phyloP scores from a whole-genome alignment of 2,329 filamentous ascomycete genomes.

The Arthrobotrys musiformis region DNA sequence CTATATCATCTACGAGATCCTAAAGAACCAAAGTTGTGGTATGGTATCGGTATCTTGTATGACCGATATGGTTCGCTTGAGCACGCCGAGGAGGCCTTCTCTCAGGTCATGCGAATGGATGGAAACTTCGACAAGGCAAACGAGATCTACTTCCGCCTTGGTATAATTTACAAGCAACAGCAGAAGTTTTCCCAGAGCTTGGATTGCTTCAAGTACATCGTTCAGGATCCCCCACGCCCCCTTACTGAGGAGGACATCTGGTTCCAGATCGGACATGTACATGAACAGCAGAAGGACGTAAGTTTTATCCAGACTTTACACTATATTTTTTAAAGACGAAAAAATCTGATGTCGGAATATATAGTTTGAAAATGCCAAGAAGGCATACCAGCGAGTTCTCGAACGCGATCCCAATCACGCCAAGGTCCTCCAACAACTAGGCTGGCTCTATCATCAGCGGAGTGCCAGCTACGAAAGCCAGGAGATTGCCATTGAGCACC shows the following conservation, averaged over 20 bases:
- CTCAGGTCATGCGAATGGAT: conserved; percentile 98
- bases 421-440: conserved; percentile 96
- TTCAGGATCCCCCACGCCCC: conserved; percentile 88
- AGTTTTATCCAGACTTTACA: conserved; percentile 63
- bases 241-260: conserved; percentile 98
- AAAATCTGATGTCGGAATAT: conserved; percentile 26
- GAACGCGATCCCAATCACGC: conserved; percentile 95
- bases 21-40: conserved; percentile 99
- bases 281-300: conserved; percentile 98
- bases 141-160: conserved; percentile 96
- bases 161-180: conserved; percentile 99
- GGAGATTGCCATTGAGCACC: conserved; percentile 94
- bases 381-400: conserved; percentile 89
- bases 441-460: conserved; percentile 97
- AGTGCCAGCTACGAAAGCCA: conserved; percentile 91
- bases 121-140: conserved; percentile 98
- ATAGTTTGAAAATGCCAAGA: conserved; percentile 91
- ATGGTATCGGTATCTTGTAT: conserved; percentile 96
- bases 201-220: conserved; percentile 99
- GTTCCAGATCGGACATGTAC: conserved; percentile 99
- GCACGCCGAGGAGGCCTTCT: conserved; percentile 97
- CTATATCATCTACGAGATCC: conserved; percentile 91
- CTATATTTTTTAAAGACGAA: conserved; percentile 59
- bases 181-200: conserved; percentile 91
- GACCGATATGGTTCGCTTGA: conserved; percentile 96